phyloP scores from a whole-genome alignment of 2,329 filamentous ascomycete genomes.

The Ceratocystis smalleyi region DNA sequence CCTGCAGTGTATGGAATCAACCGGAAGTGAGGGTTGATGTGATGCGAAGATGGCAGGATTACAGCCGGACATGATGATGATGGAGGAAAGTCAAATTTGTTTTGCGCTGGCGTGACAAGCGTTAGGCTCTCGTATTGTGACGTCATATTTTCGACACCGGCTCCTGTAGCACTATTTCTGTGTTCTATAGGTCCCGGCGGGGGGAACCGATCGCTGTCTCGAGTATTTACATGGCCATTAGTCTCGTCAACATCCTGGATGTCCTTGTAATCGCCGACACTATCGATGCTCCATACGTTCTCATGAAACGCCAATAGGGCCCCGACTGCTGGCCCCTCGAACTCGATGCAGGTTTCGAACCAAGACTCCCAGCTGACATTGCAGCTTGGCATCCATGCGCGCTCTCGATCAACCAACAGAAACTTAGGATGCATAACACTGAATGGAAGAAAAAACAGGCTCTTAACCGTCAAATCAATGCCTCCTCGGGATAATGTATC shows the following conservation, averaged over 20 bases:
- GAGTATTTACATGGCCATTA: not conserved
- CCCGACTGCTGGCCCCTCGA: slow-evolving; percentile 45
- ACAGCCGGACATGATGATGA: slow-evolving; percentile 51
- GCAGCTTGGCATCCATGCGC: slow-evolving; percentile 59
- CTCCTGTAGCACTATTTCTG: not conserved
- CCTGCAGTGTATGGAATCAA: slow-evolving; percentile 40
- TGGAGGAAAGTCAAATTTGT: slow-evolving; percentile 50
- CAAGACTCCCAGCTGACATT: slow-evolving; percentile 81
- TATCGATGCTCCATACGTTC: slow-evolving; percentile 42
- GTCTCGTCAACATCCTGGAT: slow-evolving; percentile 4
- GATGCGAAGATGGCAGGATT: slow-evolving; percentile 60
- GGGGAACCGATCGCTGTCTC: not conserved
- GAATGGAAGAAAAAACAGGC: slow-evolving; percentile 62
- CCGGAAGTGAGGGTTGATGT: slow-evolving; percentile 48
- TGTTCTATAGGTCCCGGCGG: not conserved
- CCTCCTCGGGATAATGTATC: slow-evolving; percentile 37
- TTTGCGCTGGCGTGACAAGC: slow-evolving; percentile 9
- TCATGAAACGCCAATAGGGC: slow-evolving; percentile 52
- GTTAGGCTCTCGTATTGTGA: slow-evolving; percentile 14
- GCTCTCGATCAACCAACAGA: slow-evolving; percentile 52
- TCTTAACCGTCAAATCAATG: slow-evolving; percentile 57
- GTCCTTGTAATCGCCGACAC: not conserved
- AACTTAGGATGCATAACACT: slow-evolving; percentile 86
- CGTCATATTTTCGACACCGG: not conserved
- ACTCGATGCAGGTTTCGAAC: slow-evolving; percentile 61